Conservation (phyloP, 2,329 filamentous ascomycete genomes). For the Cercospora brassicicola region DNA sequence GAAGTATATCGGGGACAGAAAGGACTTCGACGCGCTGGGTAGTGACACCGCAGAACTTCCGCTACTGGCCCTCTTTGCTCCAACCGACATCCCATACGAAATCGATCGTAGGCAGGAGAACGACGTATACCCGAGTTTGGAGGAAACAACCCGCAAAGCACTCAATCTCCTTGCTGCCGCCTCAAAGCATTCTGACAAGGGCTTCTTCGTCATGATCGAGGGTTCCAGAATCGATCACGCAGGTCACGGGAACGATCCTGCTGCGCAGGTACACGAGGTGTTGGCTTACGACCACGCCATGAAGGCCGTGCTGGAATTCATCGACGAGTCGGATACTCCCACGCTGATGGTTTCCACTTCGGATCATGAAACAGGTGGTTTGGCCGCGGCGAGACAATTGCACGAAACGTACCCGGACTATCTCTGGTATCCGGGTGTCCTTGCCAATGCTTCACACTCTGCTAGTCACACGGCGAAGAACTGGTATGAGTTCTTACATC, state of each 20-base stretch:
- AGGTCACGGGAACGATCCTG: slow-evolving; percentile 62
- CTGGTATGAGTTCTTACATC: background rate
- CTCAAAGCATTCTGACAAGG: slow-evolving; percentile 79
- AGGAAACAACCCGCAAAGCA: slow-evolving; percentile 86
- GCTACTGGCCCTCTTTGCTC: slow-evolving; percentile 80
- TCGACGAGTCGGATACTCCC: slow-evolving; percentile 70
- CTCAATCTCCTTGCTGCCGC: slow-evolving; percentile 76
- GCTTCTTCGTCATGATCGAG: slow-evolving; percentile 99
- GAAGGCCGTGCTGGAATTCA: slow-evolving; percentile 77
- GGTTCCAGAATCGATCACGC: slow-evolving; percentile 95
- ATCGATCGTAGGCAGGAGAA: slow-evolving; percentile 80
- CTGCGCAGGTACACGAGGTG: slow-evolving; percentile 71
- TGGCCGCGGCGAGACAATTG: slow-evolving; percentile 75
- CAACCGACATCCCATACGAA: slow-evolving; percentile 84
- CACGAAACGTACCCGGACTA: slow-evolving; percentile 65
- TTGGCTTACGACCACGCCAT: slow-evolving; percentile 93
- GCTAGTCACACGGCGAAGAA: slow-evolving; percentile 62
- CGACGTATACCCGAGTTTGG: slow-evolving; percentile 80
- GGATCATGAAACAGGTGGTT: slow-evolving; percentile 93
- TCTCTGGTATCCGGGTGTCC: slow-evolving; percentile 77
- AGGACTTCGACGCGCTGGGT: slow-evolving; percentile 69
- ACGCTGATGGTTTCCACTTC: slow-evolving; percentile 85
- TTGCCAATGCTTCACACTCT: slow-evolving; percentile 76
- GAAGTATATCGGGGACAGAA: slow-evolving; percentile 70
- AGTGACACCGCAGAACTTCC: slow-evolving; percentile 70